Evolutionary conservation across 352 stramenopile genomes (phyloP), one percentile per base, ranked within the genome.

Genomic region (Phytopythium aichiense): DNA sequence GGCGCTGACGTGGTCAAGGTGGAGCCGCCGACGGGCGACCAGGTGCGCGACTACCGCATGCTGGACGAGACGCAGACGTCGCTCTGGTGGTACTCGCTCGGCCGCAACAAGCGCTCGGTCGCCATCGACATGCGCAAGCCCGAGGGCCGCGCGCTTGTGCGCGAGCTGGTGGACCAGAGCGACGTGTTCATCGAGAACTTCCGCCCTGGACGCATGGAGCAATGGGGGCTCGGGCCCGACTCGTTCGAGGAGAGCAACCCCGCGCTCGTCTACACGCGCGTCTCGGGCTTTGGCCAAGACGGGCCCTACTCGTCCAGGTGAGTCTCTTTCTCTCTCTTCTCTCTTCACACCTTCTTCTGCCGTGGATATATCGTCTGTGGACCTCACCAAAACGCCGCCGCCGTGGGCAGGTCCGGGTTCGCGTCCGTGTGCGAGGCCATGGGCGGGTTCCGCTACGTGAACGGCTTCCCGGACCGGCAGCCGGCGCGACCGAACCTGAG

Each of bases 171-270:
- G 11, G 66, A 72, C 23, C 68, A 84, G 54, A 92, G 80, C 49
- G 88, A 96, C 55, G 89, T 96, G 40, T 60, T 96, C 45, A 90
- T 96, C 56, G 89, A 96, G 71, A 96, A 96, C 68, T 96, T 96
- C 62, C 77, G 77, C 40, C 89, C 89, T 30, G 88, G 88, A 0
- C 81, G 85, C 31, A 95, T 96, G 89, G 88, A 96, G 61, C 76
- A 90, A 58, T 96, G 85, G 85, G 82, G 75, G 28, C 84, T 96
- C 43, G 87, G 85, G 0, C 86, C 84, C 7, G 78, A 95, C 0
- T 66, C 69, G 8, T 92, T 96, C 40, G 73, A 92, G 56, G 63
- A 71, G 18, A 68, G 66, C 28, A 96, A 96, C 65, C 85, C 87
- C 0, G 84, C 83, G 9, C 73, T 96, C 16, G 84, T 96, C 49